Evolutionary conservation across 805 yeast species (phyloP).

Genomic region (Blastobotrys peoriensis): DNA sequence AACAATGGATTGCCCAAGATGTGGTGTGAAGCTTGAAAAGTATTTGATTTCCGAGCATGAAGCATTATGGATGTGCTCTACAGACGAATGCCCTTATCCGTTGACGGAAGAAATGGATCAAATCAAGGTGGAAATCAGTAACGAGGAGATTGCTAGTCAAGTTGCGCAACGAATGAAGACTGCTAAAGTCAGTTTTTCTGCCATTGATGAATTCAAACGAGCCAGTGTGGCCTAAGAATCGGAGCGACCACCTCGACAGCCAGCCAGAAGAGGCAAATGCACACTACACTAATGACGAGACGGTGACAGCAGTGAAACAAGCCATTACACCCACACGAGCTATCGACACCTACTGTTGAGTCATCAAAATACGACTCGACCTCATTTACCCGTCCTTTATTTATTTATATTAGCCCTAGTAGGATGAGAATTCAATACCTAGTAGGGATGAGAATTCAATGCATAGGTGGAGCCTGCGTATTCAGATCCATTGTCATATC

Average conservation of each 20-base stretch:
- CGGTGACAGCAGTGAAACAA: too few relatives aligned
- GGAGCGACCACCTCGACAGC: slow-evolving; percentile 1
- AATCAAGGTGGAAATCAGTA: slow-evolving; percentile 7
- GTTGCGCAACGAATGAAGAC: slow-evolving; percentile 12
- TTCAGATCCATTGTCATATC: slow-evolving; percentile 26
- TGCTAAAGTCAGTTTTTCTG: slow-evolving; percentile 4
- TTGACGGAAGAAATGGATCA: slow-evolving; percentile 7
- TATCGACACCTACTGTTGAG: too few relatives aligned
- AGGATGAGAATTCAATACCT: not conserved
- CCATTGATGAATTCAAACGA: slow-evolving; percentile 1
- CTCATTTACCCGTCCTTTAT: not conserved
- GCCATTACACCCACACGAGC: too few relatives aligned
- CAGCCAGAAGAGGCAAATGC: too few relatives aligned
- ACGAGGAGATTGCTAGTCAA: slow-evolving; percentile 6
- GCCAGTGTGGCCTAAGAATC: too few relatives aligned
- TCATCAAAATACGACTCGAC: too few relatives aligned
- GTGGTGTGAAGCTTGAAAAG: slow-evolving; percentile 7
- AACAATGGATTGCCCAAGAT: slow-evolving; percentile 7
- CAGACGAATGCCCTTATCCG: slow-evolving; percentile 13
- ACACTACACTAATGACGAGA: too few relatives aligned
- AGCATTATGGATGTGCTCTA: slow-evolving; percentile 7
- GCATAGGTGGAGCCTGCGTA: slow-evolving; percentile 33
- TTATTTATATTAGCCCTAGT: not conserved
- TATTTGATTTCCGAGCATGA: slow-evolving; percentile 3
- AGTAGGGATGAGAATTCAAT: slow-evolving; percentile 18